These are phyloP conservation scores for Entophlyctis luteolus DNA, from an alignment of 192 early-diverging fungal species.

Conservation along the genomic window DNA sequence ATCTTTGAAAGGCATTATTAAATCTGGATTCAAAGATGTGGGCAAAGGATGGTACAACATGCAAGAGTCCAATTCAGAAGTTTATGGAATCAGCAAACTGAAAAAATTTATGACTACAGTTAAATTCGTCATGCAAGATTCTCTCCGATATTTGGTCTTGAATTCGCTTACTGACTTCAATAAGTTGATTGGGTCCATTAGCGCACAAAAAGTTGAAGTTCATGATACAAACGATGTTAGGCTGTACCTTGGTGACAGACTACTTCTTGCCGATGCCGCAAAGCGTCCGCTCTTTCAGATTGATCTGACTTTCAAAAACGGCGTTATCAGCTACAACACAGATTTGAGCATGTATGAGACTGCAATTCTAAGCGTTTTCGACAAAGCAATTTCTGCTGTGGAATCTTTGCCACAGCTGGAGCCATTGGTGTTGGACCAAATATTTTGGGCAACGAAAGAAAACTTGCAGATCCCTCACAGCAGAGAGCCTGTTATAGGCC, in stretches of 20 bases:
- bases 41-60: conserved; percentile 68
- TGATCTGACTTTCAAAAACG: conserved; percentile 53
- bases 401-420: conserved; percentile 58
- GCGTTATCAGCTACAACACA: conserved; percentile 48
- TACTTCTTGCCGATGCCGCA: conserved; percentile 37
- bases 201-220: conserved; percentile 45
- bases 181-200: conserved; percentile 40
- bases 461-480: conserved; percentile 48
- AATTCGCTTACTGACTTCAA: conserved; percentile 55
- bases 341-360: conserved; percentile 44
- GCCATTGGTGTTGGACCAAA: conserved; percentile 55
- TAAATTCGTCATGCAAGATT: conserved; percentile 65
- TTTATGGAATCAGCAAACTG: conserved; percentile 58
- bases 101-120: conserved; percentile 58
- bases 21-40: conserved; percentile 55
- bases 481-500: conserved; percentile 36
- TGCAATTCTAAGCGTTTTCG: conserved; percentile 46
- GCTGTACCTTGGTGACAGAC: conserved; percentile 17
- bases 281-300: conserved; percentile 52
- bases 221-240: conserved; percentile 57
- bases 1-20: conserved; percentile 46
- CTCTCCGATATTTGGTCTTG: conserved; percentile 50
- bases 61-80: conserved; percentile 58
- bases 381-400: conserved; percentile 49
- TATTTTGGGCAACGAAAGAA: conserved; percentile 60